Base-by-base conservation (phyloP, 352 stramenopile genomes). In the Pythium coloratum region DNA sequence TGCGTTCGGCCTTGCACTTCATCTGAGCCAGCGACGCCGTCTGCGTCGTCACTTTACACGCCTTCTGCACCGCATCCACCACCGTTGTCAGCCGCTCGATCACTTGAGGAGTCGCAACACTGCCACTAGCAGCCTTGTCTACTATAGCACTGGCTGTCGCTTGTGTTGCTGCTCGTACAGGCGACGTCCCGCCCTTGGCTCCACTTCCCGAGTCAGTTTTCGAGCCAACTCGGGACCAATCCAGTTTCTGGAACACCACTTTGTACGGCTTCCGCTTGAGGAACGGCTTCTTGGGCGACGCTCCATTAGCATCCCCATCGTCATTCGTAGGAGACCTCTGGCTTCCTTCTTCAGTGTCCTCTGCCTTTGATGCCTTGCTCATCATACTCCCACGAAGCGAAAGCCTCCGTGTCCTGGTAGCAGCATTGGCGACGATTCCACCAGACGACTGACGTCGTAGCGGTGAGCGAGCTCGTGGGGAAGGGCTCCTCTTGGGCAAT, bases 211-310 rank as follows among this genome's bases (percentile, higher is more conserved):
- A 79, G 38, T 79, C 76, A 0, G 80, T 91, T 67, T 88, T 87
- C 16, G 82, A 72, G 2, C 60, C n/a, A 46, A 91, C 77, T 4
- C 63, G 66, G 0, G 80, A 87, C 82, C 80, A 91, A 54, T 91
- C 76, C 5, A 89, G 58, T 42, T 84, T 85, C 44, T 76, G 69
- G 42, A 91, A 89, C 6, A 91, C 80, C 24, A 89, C 74, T 62
- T 88, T 84, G 70, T 84, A 84, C 16, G 76, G 82, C 50, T 91
- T 91, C n/a, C 80, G 78, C 62, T 83, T 88, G 36, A 91, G 71
- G 59, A 91, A 91, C 8, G 66, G 59, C 12, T 68, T 71, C 20
- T 64, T 73, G 9, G 26, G 38, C 42, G 67, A 58, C 47, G 57
- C 16, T 12, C 34, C 42, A 44, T 28, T 67, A 34, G 16, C 53